These are phyloP conservation scores for Zoysia pacifica DNA, from an alignment of 176 grass and related monocot genomes.

Conservation along the genomic window DNA sequence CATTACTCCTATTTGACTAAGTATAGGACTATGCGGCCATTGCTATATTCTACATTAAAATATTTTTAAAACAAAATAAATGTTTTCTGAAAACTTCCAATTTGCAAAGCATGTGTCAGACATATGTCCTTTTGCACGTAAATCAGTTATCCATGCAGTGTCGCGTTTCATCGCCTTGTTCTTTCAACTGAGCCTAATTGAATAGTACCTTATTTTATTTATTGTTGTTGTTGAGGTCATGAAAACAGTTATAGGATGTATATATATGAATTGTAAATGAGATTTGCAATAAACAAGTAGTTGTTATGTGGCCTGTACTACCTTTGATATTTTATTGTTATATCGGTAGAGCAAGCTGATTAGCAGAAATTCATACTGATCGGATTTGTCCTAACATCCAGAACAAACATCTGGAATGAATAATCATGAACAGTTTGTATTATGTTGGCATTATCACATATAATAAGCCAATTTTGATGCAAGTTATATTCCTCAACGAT, in stretches of 20 bases:
- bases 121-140: background rate
- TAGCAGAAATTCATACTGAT: background rate
- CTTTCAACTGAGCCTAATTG: background rate
- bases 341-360: background rate
- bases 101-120: background rate
- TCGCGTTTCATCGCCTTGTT: background rate
- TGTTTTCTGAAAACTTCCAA: slow-evolving; percentile 1
- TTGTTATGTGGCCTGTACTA: background rate
- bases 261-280: background rate
- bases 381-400: background rate
- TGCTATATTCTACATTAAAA: background rate
- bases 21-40: background rate
- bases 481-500: background rate
- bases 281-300: slow-evolving; percentile 1
- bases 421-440: background rate
- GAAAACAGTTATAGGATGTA: background rate
- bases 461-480: background rate
- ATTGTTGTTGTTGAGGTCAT: background rate
- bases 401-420: background rate
- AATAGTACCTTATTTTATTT: background rate
- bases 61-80: background rate
- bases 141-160: slow-evolving; percentile 6
- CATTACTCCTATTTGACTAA: background rate
- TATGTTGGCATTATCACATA: too few relatives aligned
- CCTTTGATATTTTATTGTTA: background rate